Conservation (phyloP, 345 rosid genomes). For the Laguncularia racemosa region DNA sequence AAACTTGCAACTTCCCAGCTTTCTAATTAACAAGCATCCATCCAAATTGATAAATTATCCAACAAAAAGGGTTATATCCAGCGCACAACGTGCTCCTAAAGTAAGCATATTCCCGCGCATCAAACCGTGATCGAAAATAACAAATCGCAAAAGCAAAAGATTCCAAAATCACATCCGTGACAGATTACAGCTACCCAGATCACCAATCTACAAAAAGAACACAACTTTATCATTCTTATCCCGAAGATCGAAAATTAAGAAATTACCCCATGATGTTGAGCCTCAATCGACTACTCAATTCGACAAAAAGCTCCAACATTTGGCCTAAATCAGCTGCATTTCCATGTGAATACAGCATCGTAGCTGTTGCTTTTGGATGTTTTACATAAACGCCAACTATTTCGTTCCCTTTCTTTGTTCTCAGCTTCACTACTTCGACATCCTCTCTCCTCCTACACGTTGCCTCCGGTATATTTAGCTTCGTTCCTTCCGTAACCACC, state of each 20-base stretch:
- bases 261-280: conserved; percentile 89
- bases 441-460: conserved; percentile 53
- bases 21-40: too few species aligned
- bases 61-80: too few species aligned
- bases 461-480: conserved; percentile 4
- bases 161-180: too few species aligned
- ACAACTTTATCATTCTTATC: neutral
- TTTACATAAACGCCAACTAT: conserved; percentile 70
- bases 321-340: conserved; percentile 98
- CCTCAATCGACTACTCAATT: conserved; percentile 74
- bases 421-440: conserved; percentile 68
- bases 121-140: too few species aligned
- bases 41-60: too few species aligned
- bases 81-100: too few species aligned
- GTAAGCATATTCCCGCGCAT: too few species aligned
- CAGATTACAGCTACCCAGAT: neutral
- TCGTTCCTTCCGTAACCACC: conserved; percentile 37
- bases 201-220: neutral
- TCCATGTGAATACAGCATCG: conserved; percentile 88
- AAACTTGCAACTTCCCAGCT: too few species aligned
- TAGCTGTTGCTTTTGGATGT: conserved; percentile 66
- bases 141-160: too few species aligned
- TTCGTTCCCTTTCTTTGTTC: conserved; percentile 69
- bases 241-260: neutral
- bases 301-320: conserved; percentile 88